A percentile compares a stretch with the other conserved stretches of the same genome.
Conservation (phyloP, 139 green algal species). For the Desmodesmus armatus region DNA sequence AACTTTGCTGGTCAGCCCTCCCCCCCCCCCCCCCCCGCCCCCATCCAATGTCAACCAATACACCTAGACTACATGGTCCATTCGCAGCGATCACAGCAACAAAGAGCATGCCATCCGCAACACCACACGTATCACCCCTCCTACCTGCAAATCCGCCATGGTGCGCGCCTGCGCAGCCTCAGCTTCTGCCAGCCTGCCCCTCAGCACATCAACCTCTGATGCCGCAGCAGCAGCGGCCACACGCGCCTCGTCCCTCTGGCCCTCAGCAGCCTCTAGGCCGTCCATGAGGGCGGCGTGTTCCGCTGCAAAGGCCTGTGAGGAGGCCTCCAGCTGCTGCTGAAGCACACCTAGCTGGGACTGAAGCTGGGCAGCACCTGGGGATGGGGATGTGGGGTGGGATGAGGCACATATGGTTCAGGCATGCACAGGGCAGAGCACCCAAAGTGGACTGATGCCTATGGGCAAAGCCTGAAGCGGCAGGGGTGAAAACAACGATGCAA, state of each 20-base stretch:
- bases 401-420: too few relatives aligned
- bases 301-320: neutral
- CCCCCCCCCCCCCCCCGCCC: too few relatives aligned
- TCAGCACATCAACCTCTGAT: neutral
- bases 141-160: neutral
- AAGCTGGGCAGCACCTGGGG: neutral
- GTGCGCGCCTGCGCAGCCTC: neutral
- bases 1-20: too few relatives aligned
- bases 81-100: neutral
- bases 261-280: neutral
- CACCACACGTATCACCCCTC: too few relatives aligned
- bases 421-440: too few relatives aligned
- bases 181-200: neutral
- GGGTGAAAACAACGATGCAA: too few relatives aligned
- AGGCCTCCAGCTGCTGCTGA: constrained; percentile 26
- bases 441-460: too few relatives aligned
- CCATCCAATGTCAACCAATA: too few relatives aligned
- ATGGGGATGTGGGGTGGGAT: too few relatives aligned
- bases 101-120: neutral
- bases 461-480: too few relatives aligned
- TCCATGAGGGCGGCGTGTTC: neutral
- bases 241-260: neutral
- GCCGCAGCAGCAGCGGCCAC: constrained; percentile 8
- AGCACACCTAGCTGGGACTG: neutral
- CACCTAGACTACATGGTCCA: too few relatives aligned